Conservation (phyloP, 1,284 basidiomycete genomes). For the Cryptococcus neoformans region DNA sequence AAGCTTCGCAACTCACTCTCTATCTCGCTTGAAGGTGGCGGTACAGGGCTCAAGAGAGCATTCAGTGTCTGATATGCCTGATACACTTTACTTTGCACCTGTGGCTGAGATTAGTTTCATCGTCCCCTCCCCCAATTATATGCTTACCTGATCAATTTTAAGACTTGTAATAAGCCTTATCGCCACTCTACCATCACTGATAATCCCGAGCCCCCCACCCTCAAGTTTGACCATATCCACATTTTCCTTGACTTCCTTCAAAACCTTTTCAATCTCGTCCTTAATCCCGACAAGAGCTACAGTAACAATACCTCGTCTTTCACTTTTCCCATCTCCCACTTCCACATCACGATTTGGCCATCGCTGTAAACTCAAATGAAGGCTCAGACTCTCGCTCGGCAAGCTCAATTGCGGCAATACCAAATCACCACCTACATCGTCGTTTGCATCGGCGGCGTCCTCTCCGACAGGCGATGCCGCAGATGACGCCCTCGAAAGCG, state of each 20-base stretch:
- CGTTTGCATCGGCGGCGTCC: not conserved
- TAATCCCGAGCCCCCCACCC: conserved; percentile 25
- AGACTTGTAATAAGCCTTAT: conserved; percentile 24
- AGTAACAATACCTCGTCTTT: conserved; percentile 3
- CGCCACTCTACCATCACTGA: conserved; percentile 17
- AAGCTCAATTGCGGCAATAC: conserved; percentile 37
- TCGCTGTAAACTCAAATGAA: conserved; percentile 33
- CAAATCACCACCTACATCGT: conserved; percentile 20
- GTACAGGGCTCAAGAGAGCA: conserved; percentile 24
- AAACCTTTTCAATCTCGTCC: conserved; percentile 18
- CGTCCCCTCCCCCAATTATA: not conserved
- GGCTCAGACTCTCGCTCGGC: conserved; percentile 28
- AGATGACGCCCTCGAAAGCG: conserved; percentile 26
- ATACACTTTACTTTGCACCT: conserved; percentile 14
- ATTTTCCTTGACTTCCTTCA: conserved; percentile 22
- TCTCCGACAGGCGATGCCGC: conserved; percentile 7
- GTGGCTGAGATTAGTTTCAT: conserved; percentile 3
- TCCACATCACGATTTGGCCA: conserved; percentile 7
- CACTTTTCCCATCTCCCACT: not conserved
- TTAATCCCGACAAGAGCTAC: conserved; percentile 26
- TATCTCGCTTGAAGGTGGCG: conserved; percentile 9
- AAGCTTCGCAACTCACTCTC: conserved; percentile 21
- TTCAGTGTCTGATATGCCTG: conserved; percentile 27
- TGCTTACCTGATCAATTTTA: conserved; percentile 17
- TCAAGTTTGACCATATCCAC: conserved; percentile 30